Conservation (phyloP, 441 rosid species). For the Pelargonium myrrhifolium region DNA sequence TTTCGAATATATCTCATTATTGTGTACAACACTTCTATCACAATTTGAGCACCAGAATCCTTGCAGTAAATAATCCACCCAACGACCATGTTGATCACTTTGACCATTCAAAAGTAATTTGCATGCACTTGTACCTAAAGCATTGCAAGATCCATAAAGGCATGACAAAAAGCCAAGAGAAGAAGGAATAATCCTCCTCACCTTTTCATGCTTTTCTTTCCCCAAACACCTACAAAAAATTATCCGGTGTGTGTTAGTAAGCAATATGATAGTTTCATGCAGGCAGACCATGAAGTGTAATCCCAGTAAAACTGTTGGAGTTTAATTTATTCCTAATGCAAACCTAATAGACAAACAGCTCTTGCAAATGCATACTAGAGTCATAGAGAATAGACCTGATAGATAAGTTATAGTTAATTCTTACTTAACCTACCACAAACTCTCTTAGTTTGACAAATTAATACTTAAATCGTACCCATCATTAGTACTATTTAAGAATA, state of each 20-base stretch:
- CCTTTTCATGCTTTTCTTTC: conserved; percentile 48
- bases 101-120: conserved; percentile 45
- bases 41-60: conserved; percentile 91
- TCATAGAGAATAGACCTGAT: no score
- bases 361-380: no score
- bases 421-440: no score
- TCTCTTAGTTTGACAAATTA: no score
- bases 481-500: no score
- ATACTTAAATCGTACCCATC: no score
- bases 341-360: no score
- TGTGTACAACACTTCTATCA: conserved; percentile 38
- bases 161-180: conserved; percentile 80
- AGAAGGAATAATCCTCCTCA: conserved; percentile 61
- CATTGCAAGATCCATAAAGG: conserved; percentile 50
- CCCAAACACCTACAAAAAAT: conserved; percentile 53
- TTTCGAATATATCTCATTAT: conserved; percentile 30
- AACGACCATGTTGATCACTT: conserved; percentile 32
- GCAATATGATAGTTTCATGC: conserved; percentile 12
- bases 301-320: no score
- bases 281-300: neutral
- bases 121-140: conserved; percentile 42
- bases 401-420: no score
- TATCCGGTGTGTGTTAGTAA: conserved; percentile 3
- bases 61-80: conserved; percentile 45
- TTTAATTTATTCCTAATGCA: no score